Conservation (phyloP, 192 early-diverging fungal species). For the Funneliformis mosseae region DNA sequence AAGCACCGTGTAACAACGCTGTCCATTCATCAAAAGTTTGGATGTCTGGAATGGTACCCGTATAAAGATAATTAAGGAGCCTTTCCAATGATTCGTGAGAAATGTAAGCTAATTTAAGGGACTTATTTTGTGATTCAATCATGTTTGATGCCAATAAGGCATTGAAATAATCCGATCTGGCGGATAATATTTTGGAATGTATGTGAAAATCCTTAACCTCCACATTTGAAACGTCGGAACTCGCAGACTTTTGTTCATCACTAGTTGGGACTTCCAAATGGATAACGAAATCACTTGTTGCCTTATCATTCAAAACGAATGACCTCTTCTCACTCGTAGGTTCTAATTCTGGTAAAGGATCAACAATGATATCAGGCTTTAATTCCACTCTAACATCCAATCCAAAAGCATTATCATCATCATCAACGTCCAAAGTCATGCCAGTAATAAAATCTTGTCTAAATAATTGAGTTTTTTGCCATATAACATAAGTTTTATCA, state of each 20-base stretch:
- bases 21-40: not conserved
- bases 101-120: not conserved
- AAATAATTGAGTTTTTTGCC: conserved; percentile 14
- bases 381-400: not conserved
- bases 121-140: not conserved
- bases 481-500: not conserved
- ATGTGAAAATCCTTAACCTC: not conserved
- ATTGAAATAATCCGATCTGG: conserved; percentile 4
- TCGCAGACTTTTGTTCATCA: too few relatives aligned
- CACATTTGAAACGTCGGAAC: too few relatives aligned
- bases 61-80: not conserved
- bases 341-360: conserved; percentile 9
- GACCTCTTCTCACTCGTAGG: not conserved
- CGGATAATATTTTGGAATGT: not conserved
- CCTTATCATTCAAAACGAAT: conserved; percentile 5
- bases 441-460: not conserved
- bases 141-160: conserved; percentile 10
- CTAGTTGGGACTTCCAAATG: not conserved
- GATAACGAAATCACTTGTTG: conserved; percentile 18
- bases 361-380: not conserved
- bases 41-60: not conserved
- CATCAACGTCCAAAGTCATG: not conserved
- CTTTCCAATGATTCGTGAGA: not conserved
- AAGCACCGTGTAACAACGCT: not conserved
- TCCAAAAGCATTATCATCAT: not conserved